Evolutionary conservation across 2,329 filamentous ascomycete species (phyloP), one percentile per base, ranked within the genome.

Genomic region (Xylariaceae sp.): DNA sequence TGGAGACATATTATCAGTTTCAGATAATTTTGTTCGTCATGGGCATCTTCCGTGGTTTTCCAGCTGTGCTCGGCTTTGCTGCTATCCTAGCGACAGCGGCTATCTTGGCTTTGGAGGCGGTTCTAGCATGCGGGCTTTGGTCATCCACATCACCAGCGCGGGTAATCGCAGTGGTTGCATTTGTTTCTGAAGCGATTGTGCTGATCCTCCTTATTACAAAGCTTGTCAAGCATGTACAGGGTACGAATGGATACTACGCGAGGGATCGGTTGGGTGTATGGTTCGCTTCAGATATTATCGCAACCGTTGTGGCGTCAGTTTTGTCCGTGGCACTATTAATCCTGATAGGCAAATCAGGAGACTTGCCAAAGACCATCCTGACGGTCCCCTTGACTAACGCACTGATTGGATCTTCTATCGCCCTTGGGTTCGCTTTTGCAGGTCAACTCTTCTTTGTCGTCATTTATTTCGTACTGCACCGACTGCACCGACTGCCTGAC

Each of bases 381-480:
- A 73, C 74, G 4, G 63, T 71, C 3, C 69, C 69, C 6, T 67
- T 67, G 14, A 63, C 58, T 14, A 68, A 68, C 36, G 76, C 81
- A 43, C 65, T 84, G 31, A 68, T 78, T 12, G 81, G 78, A 28
- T 70, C 76, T 3, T 75, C 82, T 0, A 68, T 79, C 12, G 71
- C 77, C 12, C 71, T 85, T 48, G 78, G 75, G 8, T 53, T 81
- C 34, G 73, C 79, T 5, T 79, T 81, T 55, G 67, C 73, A 1
- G 68, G 74, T 6, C 83, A 86, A 65, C 69, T 82, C n/a, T 62
- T 76, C 21, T 85, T 83, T 61, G 68, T 82, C 43, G 69, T 79
- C 23, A 65, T 73, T 23, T 76, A 79, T 63, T 80, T 80, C 60
- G 63, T 81, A 28, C 58, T 71, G 29, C 71, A 69, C 19, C 74